A percentile compares a stretch with the other conserved stretches of the same genome.
Conservation (phyloP, 768 basidiomycete species). For the Pisolithus microcarpus region DNA sequence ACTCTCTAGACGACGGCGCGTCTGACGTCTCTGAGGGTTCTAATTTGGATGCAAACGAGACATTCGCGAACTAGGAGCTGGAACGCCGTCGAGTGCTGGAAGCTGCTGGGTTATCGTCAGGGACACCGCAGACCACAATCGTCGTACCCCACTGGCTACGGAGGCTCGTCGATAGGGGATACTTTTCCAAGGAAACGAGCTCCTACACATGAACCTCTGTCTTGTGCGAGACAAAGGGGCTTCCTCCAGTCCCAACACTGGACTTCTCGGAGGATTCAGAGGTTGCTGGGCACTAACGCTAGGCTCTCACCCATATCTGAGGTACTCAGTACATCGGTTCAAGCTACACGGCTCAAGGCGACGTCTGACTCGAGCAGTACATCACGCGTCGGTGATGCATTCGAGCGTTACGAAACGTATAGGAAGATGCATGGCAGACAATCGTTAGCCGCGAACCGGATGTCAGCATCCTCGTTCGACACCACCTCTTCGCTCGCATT, state of each 20-base stretch:
- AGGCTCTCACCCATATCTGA: not conserved
- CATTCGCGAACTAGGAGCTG: conserved; percentile 44
- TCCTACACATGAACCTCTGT: conserved; percentile 2
- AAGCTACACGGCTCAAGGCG: conserved; percentile 3
- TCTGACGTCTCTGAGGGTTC: conserved; percentile 17
- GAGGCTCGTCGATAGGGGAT: not conserved
- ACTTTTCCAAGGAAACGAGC: conserved; percentile 13
- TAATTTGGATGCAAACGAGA: conserved; percentile 30
- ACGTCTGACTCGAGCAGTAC: conserved; percentile 11
- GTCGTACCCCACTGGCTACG: too few species aligned
- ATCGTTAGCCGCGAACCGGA: conserved; percentile 32
- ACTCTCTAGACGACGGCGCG: conserved; percentile 21
- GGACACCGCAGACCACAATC: not conserved
- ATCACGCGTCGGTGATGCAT: conserved; percentile 67
- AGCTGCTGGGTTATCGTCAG: conserved; percentile 80
- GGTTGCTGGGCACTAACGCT: not conserved
- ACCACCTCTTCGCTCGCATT: conserved; percentile 22
- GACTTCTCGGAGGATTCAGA: conserved; percentile 14
- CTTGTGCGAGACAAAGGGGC: conserved; percentile 33
- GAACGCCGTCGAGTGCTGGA: conserved; percentile 84
- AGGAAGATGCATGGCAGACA: conserved; percentile 38
- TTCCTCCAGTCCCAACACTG: conserved; percentile 45
- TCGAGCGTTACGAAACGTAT: conserved; percentile 84
- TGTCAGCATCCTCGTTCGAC: conserved; percentile 61
- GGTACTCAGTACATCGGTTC: not conserved